phyloP scores from a whole-genome alignment of 2,329 filamentous ascomycete species.

The Neocatenulostroma microsporum region DNA sequence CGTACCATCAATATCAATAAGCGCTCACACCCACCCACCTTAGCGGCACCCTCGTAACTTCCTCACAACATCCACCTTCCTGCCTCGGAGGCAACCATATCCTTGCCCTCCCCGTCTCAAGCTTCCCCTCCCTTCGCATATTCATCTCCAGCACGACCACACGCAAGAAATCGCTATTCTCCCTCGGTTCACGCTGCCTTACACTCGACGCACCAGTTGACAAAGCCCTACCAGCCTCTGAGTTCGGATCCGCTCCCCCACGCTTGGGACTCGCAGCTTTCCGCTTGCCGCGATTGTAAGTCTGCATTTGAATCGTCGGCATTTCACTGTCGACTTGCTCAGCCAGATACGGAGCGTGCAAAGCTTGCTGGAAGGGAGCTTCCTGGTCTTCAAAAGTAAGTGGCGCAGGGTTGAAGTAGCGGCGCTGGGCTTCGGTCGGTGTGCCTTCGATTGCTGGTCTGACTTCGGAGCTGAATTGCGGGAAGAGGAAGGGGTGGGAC shows the following conservation, averaged over 20 bases:
- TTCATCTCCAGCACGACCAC: constrained; percentile 61
- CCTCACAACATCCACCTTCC: constrained; percentile 16
- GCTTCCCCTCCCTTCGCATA: constrained; percentile 56
- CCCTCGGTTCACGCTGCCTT: constrained; percentile 54
- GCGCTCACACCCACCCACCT: constrained; percentile 27
- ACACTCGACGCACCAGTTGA: constrained; percentile 28
- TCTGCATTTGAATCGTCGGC: constrained; percentile 56
- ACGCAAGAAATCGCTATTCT: constrained; percentile 57
- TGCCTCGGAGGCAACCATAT: constrained; percentile 55
- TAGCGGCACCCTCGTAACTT: constrained; percentile 15
- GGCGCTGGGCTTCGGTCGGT: constrained; percentile 48
- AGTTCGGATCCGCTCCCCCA: constrained; percentile 33
- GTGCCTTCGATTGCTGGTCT: constrained; percentile 48
- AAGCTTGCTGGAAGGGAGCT: constrained; percentile 29
- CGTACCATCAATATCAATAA: too few relatives aligned
- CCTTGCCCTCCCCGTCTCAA: constrained; percentile 51
- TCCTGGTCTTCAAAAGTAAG: constrained; percentile 32
- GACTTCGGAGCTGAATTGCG: constrained; percentile 53
- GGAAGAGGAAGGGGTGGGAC: constrained; percentile 50
- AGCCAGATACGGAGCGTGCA: constrained; percentile 28
- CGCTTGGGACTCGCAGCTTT: constrained; percentile 25
- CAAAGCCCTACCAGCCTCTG: constrained; percentile 37
- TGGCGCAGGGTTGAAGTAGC: constrained; percentile 53
- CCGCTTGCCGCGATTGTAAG: constrained; percentile 42
- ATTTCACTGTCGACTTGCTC: constrained; percentile 33